phyloP scores from a whole-genome alignment of 345 rosid species.

The Gossypium australe region DNA sequence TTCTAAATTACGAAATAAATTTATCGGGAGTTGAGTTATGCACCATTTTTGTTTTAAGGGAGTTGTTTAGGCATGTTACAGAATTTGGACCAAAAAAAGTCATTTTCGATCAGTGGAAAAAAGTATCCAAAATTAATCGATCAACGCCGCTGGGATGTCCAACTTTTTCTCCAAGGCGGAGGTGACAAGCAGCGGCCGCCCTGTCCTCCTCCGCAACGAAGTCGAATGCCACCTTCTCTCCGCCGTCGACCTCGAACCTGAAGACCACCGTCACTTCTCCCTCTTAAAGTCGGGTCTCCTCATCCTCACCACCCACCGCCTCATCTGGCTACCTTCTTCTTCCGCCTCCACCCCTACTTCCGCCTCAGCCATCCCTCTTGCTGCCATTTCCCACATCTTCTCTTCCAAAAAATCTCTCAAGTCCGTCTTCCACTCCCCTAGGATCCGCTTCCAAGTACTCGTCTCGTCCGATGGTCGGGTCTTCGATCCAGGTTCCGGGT shows the following conservation, averaged over 20 bases:
- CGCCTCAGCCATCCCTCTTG: conserved; percentile 43
- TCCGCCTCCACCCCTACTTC: conserved; percentile 21
- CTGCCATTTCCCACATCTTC: conserved; percentile 46
- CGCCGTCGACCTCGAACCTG: conserved; percentile 69
- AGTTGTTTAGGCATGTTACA: too few relatives aligned
- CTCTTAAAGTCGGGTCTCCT: conserved; percentile 56
- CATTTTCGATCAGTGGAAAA: too few relatives aligned
- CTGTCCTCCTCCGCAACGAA: conserved; percentile 60
- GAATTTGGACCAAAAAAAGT: too few relatives aligned
- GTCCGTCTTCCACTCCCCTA: conserved; percentile 75
- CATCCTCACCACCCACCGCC: conserved; percentile 84
- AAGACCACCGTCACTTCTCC: conserved; percentile 38
- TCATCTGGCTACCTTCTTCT: conserved; percentile 65
- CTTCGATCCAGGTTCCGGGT: conserved; percentile 12
- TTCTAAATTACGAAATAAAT: too few relatives aligned
- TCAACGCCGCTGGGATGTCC: not conserved
- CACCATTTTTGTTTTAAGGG: too few relatives aligned
- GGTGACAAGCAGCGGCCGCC: conserved; percentile 73
- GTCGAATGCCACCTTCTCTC: conserved; percentile 75
- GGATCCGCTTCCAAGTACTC: conserved; percentile 71
- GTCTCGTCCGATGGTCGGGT: conserved; percentile 23
- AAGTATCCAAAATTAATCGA: not conserved
- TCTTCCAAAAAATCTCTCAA: conserved; percentile 63
- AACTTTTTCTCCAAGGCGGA: conserved; percentile 33
- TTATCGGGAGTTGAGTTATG: too few relatives aligned